A percentile compares a stretch with the other conserved stretches of the same genome.
Evolutionary conservation across 2,329 filamentous ascomycete species (phyloP).

Genomic region (Pseudopithomyces chartarum): DNA sequence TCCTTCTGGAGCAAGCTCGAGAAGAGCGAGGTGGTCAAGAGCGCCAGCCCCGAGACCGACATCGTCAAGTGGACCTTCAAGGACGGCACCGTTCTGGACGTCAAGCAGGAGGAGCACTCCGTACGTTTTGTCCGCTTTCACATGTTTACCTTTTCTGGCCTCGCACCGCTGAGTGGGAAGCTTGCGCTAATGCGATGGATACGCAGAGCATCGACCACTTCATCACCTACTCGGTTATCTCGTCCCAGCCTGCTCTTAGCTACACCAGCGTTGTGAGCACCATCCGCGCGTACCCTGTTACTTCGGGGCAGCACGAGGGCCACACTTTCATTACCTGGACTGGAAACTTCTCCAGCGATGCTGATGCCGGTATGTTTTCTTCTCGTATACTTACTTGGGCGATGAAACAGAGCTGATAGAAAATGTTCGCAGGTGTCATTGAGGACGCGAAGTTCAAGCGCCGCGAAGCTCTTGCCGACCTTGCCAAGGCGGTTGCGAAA

Average conservation of each 20-base stretch:
- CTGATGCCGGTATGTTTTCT: conserved; percentile 65
- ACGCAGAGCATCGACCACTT: conserved; percentile 74
- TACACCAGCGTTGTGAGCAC: conserved; percentile 72
- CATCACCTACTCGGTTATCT: conserved; percentile 76
- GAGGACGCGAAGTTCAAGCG: conserved; percentile 79
- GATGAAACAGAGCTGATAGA: conserved; percentile 7
- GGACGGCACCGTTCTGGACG: conserved; percentile 69
- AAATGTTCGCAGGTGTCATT: conserved; percentile 63
- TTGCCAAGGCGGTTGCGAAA: conserved; percentile 59
- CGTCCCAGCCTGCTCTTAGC: conserved; percentile 65
- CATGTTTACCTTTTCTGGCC: neutral
- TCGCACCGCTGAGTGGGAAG: neutral
- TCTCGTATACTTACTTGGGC: neutral
- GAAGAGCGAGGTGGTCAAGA: conserved; percentile 68
- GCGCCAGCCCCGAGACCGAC: conserved; percentile 66
- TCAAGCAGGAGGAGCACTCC: conserved; percentile 78
- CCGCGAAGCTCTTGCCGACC: conserved; percentile 70
- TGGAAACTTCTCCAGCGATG: conserved; percentile 72
- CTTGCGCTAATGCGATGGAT: too few species aligned
- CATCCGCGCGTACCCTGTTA: conserved; percentile 68
- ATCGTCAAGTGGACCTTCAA: conserved; percentile 73
- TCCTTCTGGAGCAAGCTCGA: conserved; percentile 69
- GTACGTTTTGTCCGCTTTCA: conserved; percentile 50
- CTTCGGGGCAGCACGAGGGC: conserved; percentile 67
- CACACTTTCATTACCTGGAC: conserved; percentile 73